Evolutionary conservation across 768 basidiomycete genomes (phyloP).

Genomic region (Russula dissimulans): DNA sequence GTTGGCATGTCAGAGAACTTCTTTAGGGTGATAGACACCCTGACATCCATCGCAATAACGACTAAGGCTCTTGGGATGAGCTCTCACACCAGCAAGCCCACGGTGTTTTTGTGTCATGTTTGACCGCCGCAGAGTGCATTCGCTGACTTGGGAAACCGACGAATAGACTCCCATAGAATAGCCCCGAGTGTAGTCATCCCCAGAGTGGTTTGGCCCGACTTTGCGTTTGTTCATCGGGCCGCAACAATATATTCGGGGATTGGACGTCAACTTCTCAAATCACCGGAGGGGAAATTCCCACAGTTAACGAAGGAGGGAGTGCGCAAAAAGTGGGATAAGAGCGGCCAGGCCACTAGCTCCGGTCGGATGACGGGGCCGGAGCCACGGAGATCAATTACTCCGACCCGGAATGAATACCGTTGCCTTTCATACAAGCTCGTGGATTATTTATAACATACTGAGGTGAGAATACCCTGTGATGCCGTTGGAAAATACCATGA

Average conservation of each 20-base stretch:
- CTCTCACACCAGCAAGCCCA: neutral
- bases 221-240: neutral
- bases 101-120: neutral
- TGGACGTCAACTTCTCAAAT: neutral
- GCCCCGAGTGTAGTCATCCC: neutral
- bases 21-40: constrained; percentile 1
- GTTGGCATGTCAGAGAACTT: neutral
- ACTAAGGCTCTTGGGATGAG: neutral
- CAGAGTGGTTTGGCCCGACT: neutral
- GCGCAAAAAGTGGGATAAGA: constrained; percentile 2
- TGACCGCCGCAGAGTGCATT: neutral
- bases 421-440: neutral
- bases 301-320: neutral
- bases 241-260: constrained; percentile 1
- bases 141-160: neutral
- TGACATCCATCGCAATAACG: neutral
- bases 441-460: neutral
- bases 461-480: neutral
- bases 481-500: neutral
- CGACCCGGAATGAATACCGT: neutral
- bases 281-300: constrained; percentile 5
- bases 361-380: neutral
- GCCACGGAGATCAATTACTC: neutral
- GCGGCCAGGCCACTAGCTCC: constrained; percentile 4
- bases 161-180: neutral